Conservation (phyloP, 2,329 filamentous ascomycete species). For the Epicoccum sorghinum region DNA sequence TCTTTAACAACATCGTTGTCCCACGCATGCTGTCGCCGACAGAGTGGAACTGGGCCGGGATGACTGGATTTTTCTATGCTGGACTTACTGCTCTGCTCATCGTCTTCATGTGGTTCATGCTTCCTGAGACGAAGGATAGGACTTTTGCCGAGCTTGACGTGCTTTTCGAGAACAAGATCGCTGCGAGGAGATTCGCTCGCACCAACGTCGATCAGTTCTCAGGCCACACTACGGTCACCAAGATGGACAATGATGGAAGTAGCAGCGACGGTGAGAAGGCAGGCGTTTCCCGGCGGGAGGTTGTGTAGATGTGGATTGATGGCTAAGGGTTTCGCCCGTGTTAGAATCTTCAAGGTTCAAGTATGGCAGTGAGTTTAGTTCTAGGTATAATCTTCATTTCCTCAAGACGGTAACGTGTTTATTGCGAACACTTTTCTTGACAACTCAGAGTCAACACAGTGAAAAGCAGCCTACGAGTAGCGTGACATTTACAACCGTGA, state of each 20-base stretch:
- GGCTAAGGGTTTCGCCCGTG: too few species aligned
- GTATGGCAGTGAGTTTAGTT: too few species aligned
- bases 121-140: slow-evolving; percentile 47
- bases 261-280: slow-evolving; percentile 16
- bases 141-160: slow-evolving; percentile 50
- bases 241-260: slow-evolving; percentile 5
- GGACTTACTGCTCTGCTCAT: slow-evolving; percentile 69
- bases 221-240: slow-evolving; percentile 12
- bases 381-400: too few species aligned
- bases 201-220: slow-evolving; percentile 19
- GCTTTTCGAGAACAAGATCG: slow-evolving; percentile 41
- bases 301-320: background rate
- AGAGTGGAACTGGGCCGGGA: slow-evolving; percentile 82
- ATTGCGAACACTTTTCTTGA: too few species aligned
- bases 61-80: slow-evolving; percentile 80
- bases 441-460: background rate
- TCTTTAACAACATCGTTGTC: slow-evolving; percentile 78
- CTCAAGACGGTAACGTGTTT: too few species aligned
- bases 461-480: background rate
- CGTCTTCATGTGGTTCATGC: slow-evolving; percentile 69
- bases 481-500: background rate
- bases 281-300: slow-evolving; percentile 1
- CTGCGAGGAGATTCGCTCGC: slow-evolving; percentile 17
- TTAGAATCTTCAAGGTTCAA: too few species aligned
- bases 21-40: slow-evolving; percentile 55